A percentile compares a stretch with the other conserved stretches of the same genome.
phyloP scores from a whole-genome alignment of 495 filamentous ascomycete genomes.

The Aspergillus affinis region DNA sequence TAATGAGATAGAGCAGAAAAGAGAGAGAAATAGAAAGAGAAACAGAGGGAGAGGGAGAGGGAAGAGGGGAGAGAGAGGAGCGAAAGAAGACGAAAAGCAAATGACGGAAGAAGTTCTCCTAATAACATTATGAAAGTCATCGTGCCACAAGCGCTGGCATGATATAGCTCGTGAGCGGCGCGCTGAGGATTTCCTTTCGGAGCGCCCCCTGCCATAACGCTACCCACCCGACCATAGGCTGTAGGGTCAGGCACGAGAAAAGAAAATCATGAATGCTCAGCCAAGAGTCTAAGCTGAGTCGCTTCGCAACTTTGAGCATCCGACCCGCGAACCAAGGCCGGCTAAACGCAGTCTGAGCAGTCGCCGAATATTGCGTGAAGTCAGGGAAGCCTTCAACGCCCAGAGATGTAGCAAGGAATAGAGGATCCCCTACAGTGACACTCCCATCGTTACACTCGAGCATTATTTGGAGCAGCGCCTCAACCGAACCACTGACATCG shows the following conservation, averaged over 20 bases:
- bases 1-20: background rate
- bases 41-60: background rate
- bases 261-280: constrained; percentile 32
- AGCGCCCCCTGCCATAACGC: constrained; percentile 33
- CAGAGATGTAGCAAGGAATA: background rate
- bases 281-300: constrained; percentile 35
- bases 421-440: constrained; percentile 1
- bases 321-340: constrained; percentile 43
- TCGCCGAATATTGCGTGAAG: constrained; percentile 33
- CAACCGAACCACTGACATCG: constrained; percentile 35
- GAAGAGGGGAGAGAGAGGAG: constrained; percentile 7
- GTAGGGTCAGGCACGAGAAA: constrained; percentile 37
- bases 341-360: constrained; percentile 25
- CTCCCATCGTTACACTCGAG: constrained; percentile 36
- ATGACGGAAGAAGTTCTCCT: background rate
- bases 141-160: constrained; percentile 31
- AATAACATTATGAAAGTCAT: background rate
- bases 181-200: constrained; percentile 36
- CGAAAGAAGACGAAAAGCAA: no score
- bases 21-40: no score
- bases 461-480: constrained; percentile 42
- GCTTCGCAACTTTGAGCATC: constrained; percentile 45
- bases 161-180: constrained; percentile 36
- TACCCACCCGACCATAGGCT: constrained; percentile 19
- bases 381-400: constrained; percentile 19